phyloP scores from a whole-genome alignment of 176 grass and related monocot genomes.

The Musa beccarii region DNA sequence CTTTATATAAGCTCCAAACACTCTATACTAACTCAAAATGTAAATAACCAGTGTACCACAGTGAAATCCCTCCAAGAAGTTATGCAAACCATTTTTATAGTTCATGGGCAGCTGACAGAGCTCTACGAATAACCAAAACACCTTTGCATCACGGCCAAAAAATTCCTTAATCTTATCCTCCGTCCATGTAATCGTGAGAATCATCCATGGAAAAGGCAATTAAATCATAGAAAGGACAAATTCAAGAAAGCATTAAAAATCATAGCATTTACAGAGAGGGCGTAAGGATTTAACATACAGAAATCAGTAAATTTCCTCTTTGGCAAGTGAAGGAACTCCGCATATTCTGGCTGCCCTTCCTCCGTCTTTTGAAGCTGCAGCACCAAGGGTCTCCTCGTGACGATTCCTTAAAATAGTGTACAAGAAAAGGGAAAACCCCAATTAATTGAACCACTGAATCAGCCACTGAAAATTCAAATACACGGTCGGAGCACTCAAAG shows the following conservation, averaged over 20 bases:
- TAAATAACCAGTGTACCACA: too few relatives aligned
- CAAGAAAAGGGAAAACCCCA: not conserved
- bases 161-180: too few relatives aligned
- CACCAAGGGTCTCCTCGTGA: constrained; percentile 85
- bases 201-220: not conserved
- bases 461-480: not conserved
- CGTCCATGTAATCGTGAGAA: too few relatives aligned
- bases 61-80: too few relatives aligned
- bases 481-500: too few relatives aligned
- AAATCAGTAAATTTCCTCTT: constrained; percentile 71
- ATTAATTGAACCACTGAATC: not conserved
- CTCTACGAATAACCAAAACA: too few relatives aligned
- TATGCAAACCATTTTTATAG: too few relatives aligned
- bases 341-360: constrained; percentile 60
- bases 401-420: constrained; percentile 50
- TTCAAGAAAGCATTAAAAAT: not conserved
- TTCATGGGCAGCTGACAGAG: too few relatives aligned
- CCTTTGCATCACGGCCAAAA: too few relatives aligned
- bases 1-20: too few relatives aligned
- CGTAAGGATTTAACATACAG: constrained; percentile 23
- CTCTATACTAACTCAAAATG: too few relatives aligned
- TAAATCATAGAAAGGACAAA: too few relatives aligned
- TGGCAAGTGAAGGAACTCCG: constrained; percentile 74
- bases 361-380: constrained; percentile 80
- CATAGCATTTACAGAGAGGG: not conserved